Evolutionary conservation across 805 yeast species (phyloP), one percentile per base, ranked within the genome.

Genomic region (Teunomyces aglyptinius): DNA sequence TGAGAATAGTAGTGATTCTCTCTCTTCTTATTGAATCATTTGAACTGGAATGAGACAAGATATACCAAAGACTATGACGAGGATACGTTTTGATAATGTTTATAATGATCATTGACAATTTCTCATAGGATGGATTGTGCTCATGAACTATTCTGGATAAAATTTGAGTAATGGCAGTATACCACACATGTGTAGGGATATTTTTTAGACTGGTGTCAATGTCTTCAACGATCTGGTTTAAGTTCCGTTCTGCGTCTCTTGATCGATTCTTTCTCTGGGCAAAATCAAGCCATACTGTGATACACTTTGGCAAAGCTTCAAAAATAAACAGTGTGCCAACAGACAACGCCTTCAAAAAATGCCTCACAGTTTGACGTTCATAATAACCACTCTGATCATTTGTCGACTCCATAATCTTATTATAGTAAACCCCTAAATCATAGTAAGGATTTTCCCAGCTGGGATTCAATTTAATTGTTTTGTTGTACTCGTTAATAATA

Each of bases 201-300:
- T 48, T 61, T 54, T 44, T 67, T 6, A 75, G 58, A 4, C 78
- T 72, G 19, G 70, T 70, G 4, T 68, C 65, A 18, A 85, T 68
- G 43, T 74, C 77, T 20, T 71, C 73, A 34, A 80, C 67, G 16
- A 83, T 81, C 32, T 69, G 70, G 2, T 71, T 65, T 24, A 81
- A 63, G 47, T 65, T 49, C 51, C 70, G 44, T 38, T 67, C 69
- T 2, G 69, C 65, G 26, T 68, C 73, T 45, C 53, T 56, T 4
- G 59, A 47, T 13, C 50, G 54, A 8, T 49, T 49, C 5, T 55
- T 48, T 22, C 48, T 53, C 38, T 71, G 74, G 1, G 77, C 81
- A 61, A 85, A 86, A 55, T 91, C 96, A 19, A 94, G 70, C 99
- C 99, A 94, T 6, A 88, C 76, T 0, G 96, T 89, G 4, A 91